phyloP scores from a whole-genome alignment of 768 basidiomycete genomes.

The Baorangia bicolor region DNA sequence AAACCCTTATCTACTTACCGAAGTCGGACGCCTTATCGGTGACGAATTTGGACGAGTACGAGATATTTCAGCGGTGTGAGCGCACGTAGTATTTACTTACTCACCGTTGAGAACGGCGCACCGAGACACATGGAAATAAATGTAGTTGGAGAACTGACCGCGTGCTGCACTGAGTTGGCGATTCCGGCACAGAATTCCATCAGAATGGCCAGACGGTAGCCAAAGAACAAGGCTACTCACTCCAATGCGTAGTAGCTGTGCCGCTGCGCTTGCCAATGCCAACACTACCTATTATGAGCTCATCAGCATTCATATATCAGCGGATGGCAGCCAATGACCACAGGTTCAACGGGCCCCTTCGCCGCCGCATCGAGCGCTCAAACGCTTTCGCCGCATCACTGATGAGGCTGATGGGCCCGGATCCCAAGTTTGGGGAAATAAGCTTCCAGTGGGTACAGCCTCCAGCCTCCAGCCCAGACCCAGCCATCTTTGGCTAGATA shows the following conservation, averaged over 20 bases:
- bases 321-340: not conserved
- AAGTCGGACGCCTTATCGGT: not conserved
- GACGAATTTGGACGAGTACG: not conserved
- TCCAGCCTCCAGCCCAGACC: not conserved
- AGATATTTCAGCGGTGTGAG: not conserved
- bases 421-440: constrained; percentile 7
- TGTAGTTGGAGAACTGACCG: not conserved
- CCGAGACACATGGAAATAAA: not conserved
- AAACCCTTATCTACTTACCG: constrained; percentile 21
- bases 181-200: not conserved
- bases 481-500: not conserved
- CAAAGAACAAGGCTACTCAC: not conserved
- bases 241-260: not conserved
- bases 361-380: too few relatives aligned
- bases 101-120: not conserved
- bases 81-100: not conserved
- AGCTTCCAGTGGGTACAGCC: not conserved
- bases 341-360: not conserved
- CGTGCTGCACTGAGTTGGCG: not conserved
- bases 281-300: not conserved
- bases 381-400: not conserved
- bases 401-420: too few relatives aligned
- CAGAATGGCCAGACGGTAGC: not conserved
- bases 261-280: not conserved
- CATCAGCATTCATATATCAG: not conserved